Evolutionary conservation across 352 stramenopile genomes (phyloP).

Genomic region (Lagenidium sp.): DNA sequence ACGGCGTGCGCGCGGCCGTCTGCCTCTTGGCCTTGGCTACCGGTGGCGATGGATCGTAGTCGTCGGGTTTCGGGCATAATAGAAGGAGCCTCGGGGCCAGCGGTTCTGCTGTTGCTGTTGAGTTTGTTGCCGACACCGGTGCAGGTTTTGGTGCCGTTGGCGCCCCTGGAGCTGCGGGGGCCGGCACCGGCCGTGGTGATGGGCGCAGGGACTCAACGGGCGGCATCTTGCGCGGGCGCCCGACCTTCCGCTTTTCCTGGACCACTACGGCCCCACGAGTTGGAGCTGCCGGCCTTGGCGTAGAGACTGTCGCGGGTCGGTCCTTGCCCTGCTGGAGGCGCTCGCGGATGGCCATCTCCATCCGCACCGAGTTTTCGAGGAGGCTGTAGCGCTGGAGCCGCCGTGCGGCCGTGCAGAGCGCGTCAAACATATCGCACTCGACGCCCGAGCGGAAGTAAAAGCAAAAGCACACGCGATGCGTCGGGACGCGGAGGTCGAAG

Average conservation of each 20-base stretch:
- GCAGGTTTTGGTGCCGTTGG: too few relatives aligned
- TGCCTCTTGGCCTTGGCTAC: neutral
- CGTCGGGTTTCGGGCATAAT: neutral
- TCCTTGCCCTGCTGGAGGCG: too few relatives aligned
- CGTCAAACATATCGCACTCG: constrained; percentile 48
- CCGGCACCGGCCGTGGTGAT: too few relatives aligned
- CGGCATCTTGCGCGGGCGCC: neutral
- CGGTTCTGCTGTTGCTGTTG: too few relatives aligned
- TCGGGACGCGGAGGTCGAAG: neutral
- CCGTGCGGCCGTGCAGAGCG: constrained; percentile 19
- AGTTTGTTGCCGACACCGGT: too few relatives aligned
- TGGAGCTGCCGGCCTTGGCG: too few relatives aligned
- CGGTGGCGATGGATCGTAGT: neutral
- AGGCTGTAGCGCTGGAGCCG: constrained; percentile 35
- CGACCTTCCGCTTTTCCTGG: too few relatives aligned
- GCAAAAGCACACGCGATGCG: constrained; percentile 37
- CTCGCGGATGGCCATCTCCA: constrained; percentile 40
- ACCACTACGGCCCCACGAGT: neutral
- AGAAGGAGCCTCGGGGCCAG: too few relatives aligned
- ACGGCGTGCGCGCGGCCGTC: too few relatives aligned
- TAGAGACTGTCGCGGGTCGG: too few relatives aligned
- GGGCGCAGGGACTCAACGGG: neutral
- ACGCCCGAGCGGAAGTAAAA: constrained; percentile 52
- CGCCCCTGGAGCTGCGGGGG: neutral
- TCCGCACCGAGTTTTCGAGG: constrained; percentile 33